Evolutionary conservation across 2,329 filamentous ascomycete genomes (phyloP), one percentile per base, ranked within the genome.

Genomic region (Apiospora koreana): DNA sequence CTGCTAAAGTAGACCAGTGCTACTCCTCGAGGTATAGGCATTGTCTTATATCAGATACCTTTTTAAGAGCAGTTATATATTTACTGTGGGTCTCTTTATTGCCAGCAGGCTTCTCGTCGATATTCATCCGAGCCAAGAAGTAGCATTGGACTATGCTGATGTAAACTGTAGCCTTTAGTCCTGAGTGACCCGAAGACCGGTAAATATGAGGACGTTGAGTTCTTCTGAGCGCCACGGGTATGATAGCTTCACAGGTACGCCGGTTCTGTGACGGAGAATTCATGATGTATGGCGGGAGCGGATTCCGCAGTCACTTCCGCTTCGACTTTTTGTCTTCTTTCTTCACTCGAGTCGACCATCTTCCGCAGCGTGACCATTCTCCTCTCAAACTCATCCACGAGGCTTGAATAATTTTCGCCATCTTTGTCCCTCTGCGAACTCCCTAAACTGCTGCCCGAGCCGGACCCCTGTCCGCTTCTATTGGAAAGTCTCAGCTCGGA

Each of bases 331-430:
- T 78, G 77, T 68, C 81, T 79, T 68, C 84, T 82, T 67, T 83
- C 83, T 70, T 86, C 83, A 2, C 83, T 83, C n/a, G 86, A 84
- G n/a, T 83, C 83, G 10, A 89, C 84, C 2, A 90, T 85, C 74
- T 81, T 86, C 68, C 83, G 84, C 72, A 91, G 75, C 25, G 88
- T 81, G 2, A 72, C 80, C 88, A 92, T 89, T 62, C 86, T 83
- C 71, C 82, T 83, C 69, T 88, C 85, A 72, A 92, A 92, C 45
- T 89, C 86, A 21, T 86, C 86, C 2, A 89, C 77, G 50, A 92
- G 77, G 2, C 76, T 79, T 2, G 82, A 80, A 70, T 89, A 86
- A 70, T 89, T 86, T 2, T 77, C 77, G 35, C 48, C 69, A 2
- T 80, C 77, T 41, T 73, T 71, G 62, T 73, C 72, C 67, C 71